These are phyloP conservation scores for Sedum album DNA, from an alignment of 164 flowering plant species.

Conservation along the genomic window DNA sequence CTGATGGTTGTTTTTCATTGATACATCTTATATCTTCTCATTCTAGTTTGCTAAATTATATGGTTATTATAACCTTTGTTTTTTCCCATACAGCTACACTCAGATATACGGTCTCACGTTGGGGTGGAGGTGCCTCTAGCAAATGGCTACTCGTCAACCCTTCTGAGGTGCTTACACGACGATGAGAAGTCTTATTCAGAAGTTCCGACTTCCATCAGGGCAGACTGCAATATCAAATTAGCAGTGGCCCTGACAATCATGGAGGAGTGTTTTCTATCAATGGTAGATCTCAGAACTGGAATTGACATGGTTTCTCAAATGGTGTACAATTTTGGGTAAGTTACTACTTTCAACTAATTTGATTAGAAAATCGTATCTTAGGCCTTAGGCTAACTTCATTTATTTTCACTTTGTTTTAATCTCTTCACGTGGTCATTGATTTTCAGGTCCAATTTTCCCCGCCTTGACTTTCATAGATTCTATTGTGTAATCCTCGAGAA, in stretches of 20 bases:
- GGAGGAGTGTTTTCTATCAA: slow-evolving; percentile 95
- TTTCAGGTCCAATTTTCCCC: slow-evolving; percentile 73
- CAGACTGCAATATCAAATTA: slow-evolving; percentile 89
- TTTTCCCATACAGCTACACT: neutral
- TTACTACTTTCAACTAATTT: neutral
- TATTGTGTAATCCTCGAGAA: slow-evolving; percentile 77
- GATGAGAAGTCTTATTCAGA: slow-evolving; percentile 71
- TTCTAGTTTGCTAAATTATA: neutral
- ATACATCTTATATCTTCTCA: neutral
- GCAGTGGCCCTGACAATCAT: slow-evolving; percentile 88
- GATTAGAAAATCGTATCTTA: neutral
- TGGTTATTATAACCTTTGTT: neutral
- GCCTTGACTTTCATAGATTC: slow-evolving; percentile 74
- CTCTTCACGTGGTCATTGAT: slow-evolving; percentile 6
- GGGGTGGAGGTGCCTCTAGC: neutral
- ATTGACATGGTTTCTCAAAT: slow-evolving; percentile 91
- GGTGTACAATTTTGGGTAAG: slow-evolving; percentile 87
- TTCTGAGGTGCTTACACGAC: slow-evolving; percentile 5
- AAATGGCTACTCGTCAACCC: neutral
- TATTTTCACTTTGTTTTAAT: neutral
- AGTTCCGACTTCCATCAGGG: slow-evolving; percentile 58
- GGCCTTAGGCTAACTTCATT: neutral
- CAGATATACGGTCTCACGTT: neutral
- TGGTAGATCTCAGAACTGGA: slow-evolving; percentile 92
- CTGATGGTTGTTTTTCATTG: neutral